Percentiles rank a stretch among this genome's conserved stretches.
Conservation (phyloP, 2,329 filamentous ascomycete genomes). For the Botryosphaeria dothidea region DNA sequence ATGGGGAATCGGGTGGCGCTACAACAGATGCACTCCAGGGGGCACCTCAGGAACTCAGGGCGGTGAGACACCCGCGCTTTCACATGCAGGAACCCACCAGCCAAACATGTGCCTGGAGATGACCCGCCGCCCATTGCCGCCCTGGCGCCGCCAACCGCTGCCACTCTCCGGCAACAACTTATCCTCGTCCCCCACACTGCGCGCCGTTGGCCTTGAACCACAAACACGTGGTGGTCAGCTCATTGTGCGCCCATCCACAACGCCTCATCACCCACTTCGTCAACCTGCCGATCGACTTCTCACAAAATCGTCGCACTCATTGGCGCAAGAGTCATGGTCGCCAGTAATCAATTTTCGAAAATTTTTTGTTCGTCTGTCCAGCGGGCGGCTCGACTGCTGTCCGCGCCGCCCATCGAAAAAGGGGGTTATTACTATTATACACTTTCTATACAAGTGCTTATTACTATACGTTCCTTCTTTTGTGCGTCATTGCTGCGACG, state of each 20-base stretch:
- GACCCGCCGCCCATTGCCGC: neutral
- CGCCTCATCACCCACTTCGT: constrained; percentile 4
- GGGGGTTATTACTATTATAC: constrained; percentile 13
- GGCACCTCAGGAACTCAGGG: neutral
- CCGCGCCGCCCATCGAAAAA: neutral
- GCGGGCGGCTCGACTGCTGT: neutral
- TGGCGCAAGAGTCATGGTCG: neutral
- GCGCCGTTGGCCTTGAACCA: neutral
- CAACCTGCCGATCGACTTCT: neutral
- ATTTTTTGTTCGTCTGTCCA: neutral
- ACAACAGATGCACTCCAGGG: no score
- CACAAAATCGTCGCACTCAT: neutral
- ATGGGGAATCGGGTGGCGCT: constrained; percentile 15
- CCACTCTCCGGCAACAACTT: neutral
- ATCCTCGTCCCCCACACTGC: neutral
- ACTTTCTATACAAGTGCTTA: constrained; percentile 7
- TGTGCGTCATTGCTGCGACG: neutral
- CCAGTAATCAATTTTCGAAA: neutral
- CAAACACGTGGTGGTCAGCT: constrained; percentile 19
- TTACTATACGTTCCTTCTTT: neutral
- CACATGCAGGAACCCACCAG: constrained; percentile 1
- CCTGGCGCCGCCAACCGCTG: neutral
- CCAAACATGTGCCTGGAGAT: neutral
- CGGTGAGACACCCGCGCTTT: constrained; percentile 10
- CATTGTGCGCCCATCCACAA: constrained; percentile 16